phyloP scores from a whole-genome alignment of 441 rosid species.

The Populus hybrid region DNA sequence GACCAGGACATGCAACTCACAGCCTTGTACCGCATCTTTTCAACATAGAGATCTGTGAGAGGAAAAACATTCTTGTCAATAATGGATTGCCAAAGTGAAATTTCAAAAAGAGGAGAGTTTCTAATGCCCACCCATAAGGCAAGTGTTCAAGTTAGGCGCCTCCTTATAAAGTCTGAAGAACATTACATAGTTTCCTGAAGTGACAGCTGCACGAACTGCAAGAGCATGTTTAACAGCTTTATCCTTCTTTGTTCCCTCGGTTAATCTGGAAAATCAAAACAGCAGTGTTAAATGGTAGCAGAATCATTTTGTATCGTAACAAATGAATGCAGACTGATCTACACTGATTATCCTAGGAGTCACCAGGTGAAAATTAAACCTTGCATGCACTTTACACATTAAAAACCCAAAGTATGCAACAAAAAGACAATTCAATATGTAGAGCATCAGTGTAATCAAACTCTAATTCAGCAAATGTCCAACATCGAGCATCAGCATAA shows the following conservation, averaged over 20 bases:
- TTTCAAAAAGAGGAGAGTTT: not conserved
- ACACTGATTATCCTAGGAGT: not conserved
- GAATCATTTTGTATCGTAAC: not conserved
- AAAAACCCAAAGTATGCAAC: not conserved
- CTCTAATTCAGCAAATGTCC: not conserved
- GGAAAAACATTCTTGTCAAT: constrained; percentile 2
- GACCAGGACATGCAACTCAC: constrained; percentile 81
- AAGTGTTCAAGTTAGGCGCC: constrained; percentile 86
- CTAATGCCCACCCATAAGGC: constrained; percentile 74
- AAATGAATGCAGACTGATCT: not conserved
- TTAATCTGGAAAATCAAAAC: constrained; percentile 56
- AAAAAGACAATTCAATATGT: not conserved
- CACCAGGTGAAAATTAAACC: not conserved
- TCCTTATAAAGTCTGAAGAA: constrained; percentile 85
- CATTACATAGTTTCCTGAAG: constrained; percentile 86
- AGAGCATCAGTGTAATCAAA: constrained; percentile 2
- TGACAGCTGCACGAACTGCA: constrained; percentile 91
- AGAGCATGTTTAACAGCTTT: constrained; percentile 94
- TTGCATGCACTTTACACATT: no score
- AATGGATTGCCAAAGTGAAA: not conserved
- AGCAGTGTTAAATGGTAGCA: not conserved
- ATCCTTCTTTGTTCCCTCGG: constrained; percentile 64
- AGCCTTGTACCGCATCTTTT: constrained; percentile 95
- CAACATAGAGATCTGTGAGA: constrained; percentile 83
- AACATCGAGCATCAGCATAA: constrained; percentile 5